A percentile compares a stretch with the other conserved stretches of the same genome.
These are phyloP conservation scores for Phytophthora quininea DNA, from an alignment of 352 stramenopile genomes.

Conservation along the genomic window DNA sequence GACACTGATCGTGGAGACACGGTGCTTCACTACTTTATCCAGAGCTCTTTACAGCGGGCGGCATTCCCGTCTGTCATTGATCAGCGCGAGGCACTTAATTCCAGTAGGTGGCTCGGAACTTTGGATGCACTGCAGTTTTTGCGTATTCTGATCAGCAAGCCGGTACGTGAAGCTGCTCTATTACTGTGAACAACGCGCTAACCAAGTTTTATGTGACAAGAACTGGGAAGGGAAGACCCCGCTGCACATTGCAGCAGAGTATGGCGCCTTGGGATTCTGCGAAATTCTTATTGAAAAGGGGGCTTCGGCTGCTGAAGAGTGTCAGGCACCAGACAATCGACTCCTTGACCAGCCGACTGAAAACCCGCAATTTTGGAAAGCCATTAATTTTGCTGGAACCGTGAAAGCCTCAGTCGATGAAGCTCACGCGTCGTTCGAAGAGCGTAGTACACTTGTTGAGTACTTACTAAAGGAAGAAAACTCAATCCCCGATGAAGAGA, in stretches of 20 bases:
- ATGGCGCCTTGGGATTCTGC: constrained; percentile 51
- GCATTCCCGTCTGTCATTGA: constrained; percentile 42
- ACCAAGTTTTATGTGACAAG: constrained; percentile 11
- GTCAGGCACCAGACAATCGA: constrained; percentile 42
- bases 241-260: constrained; percentile 54
- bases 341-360: constrained; percentile 46
- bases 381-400: constrained; percentile 51
- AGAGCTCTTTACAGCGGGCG: constrained; percentile 39
- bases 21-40: constrained; percentile 55
- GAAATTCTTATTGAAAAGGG: constrained; percentile 48
- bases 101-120: constrained; percentile 42
- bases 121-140: constrained; percentile 33
- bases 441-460: constrained; percentile 41
- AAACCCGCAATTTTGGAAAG: constrained; percentile 47
- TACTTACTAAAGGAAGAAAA: constrained; percentile 42
- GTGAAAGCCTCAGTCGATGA: constrained; percentile 34
- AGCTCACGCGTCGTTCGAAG: constrained; percentile 24
- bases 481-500: constrained; percentile 42
- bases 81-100: constrained; percentile 35
- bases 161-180: constrained; percentile 20
- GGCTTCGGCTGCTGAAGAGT: constrained; percentile 43
- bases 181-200: background rate
- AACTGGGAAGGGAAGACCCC: constrained; percentile 64
- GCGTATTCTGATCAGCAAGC: constrained; percentile 41
- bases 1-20: constrained; percentile 52